These are phyloP conservation scores for Pneumocystis wakefieldiae DNA, from an alignment of 1,139 yeast species.

Conservation along the genomic window DNA sequence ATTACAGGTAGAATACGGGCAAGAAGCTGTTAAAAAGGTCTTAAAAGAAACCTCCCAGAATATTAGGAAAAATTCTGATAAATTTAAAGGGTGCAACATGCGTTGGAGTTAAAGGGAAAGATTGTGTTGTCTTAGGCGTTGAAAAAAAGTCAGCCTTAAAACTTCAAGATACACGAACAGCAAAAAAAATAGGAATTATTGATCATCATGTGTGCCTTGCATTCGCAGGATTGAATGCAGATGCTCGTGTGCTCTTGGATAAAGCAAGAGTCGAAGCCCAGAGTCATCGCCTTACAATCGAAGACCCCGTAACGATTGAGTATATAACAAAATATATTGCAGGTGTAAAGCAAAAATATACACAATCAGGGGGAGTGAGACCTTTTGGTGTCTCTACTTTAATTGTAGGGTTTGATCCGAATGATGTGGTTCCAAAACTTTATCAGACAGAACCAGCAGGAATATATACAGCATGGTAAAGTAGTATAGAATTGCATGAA, in stretches of 20 bases:
- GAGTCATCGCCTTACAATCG: conserved; percentile 83
- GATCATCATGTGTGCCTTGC: conserved; percentile 86
- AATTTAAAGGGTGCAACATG: conserved; percentile 21
- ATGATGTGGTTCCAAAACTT: conserved; percentile 64
- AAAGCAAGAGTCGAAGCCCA: conserved; percentile 95
- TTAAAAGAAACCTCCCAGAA: conserved; percentile 83
- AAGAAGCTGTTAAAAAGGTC: conserved; percentile 96
- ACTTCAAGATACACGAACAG: conserved; percentile 92
- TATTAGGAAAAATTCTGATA: too few species aligned
- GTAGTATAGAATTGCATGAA: too few species aligned
- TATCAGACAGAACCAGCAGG: conserved; percentile 97
- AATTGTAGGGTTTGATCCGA: conserved; percentile 88
- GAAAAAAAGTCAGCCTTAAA: conserved; percentile 91
- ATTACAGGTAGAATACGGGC: conserved; percentile 76
- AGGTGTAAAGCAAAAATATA: conserved; percentile 90
- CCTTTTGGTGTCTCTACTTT: conserved; percentile 91
- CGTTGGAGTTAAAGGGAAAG: conserved; percentile 78
- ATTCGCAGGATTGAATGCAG: conserved; percentile 96
- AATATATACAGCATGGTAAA: conserved; percentile 82
- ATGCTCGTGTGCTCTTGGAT: conserved; percentile 86
- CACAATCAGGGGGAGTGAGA: conserved; percentile 96
- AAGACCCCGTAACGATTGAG: conserved; percentile 85
- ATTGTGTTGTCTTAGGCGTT: conserved; percentile 84
- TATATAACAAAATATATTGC: conserved; percentile 89
- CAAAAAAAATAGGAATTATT: conserved; percentile 79